Evolutionary conservation across 2,329 filamentous ascomycete genomes (phyloP), one percentile per base, ranked within the genome.

Genomic region (Colletotrichum liriopes): DNA sequence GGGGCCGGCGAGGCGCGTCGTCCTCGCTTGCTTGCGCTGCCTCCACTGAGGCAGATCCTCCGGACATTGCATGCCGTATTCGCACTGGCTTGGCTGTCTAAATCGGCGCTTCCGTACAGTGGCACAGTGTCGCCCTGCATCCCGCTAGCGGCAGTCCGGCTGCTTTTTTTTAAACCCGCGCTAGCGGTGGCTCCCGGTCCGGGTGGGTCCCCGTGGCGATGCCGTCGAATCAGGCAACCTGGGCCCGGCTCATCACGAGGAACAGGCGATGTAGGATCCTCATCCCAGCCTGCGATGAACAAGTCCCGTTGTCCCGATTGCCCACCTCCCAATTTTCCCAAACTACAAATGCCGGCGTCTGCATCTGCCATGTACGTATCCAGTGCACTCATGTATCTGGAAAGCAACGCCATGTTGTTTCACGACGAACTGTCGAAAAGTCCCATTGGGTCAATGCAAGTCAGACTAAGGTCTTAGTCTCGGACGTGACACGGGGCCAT

Each of bases 111-210:
- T 4, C 3, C 0, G 9, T 23, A 71, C 64, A 68, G 65, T 63
- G 5, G 1, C 1, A 51, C 56, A 52, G 69, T 67, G 58, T 3
- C 16, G 3, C 1, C 0, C 14, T 7, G 29, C 47, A 14, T 20
- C 20, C 65, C 49, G 58, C 51, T 63, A 68, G 69, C 65, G 51
- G 29, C 59, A 45, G 35, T 49, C 65, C 59, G 65, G 35, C 51
- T 69, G 43, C 69, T 72, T 72, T 72, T 72, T 72, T 69, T 47
- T 72, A 69, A 47, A 35, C 52, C 51, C 41, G 65, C 69, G 65
- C 69, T 69, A 72, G 60, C 52, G 23, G 20, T 37, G 9, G 3
- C 37, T 45, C 65, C 37, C 65, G 49, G 43, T 45, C 54, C 65
- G 65, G 54, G 69, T 52, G 52, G 69, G 32, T 45, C 54, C 54